A percentile compares a stretch with the other conserved stretches of the same genome.
These are phyloP conservation scores for Exophiala viscosa DNA, from an alignment of 2,329 filamentous ascomycete species.

Conservation along the genomic window DNA sequence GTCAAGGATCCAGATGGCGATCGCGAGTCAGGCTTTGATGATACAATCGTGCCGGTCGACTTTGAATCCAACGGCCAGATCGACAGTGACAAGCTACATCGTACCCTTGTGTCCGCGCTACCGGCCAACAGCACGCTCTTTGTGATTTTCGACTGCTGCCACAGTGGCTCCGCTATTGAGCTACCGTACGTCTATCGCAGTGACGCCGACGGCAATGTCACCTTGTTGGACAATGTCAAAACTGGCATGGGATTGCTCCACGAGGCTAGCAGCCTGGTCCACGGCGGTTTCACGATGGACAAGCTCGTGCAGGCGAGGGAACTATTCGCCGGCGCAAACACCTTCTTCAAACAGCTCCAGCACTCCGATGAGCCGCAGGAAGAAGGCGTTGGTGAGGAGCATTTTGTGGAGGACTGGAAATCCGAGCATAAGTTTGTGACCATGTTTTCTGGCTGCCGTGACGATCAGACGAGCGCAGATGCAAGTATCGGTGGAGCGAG, in stretches of 20 bases:
- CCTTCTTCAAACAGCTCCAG: constrained; percentile 46
- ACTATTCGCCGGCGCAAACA: constrained; percentile 51
- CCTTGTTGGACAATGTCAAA: constrained; percentile 53
- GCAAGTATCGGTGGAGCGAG: constrained; percentile 35
- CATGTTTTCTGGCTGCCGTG: constrained; percentile 49
- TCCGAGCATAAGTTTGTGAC: constrained; percentile 46
- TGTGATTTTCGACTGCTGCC: constrained; percentile 57
- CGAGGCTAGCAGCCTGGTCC: constrained; percentile 49
- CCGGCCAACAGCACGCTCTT: constrained; percentile 37
- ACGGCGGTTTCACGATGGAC: constrained; percentile 42
- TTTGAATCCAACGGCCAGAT: constrained; percentile 52
- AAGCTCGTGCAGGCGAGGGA: constrained; percentile 49
- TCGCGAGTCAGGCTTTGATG: constrained; percentile 36
- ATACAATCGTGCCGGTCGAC: constrained; percentile 53
- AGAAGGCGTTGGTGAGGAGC: constrained; percentile 41
- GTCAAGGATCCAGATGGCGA: constrained; percentile 35
- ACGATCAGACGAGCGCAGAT: constrained; percentile 50
- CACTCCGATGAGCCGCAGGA: constrained; percentile 34
- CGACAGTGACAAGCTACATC: constrained; percentile 41
- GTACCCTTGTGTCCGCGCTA: constrained; percentile 35
- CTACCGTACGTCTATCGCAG: constrained; percentile 56
- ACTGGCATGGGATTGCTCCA: constrained; percentile 48
- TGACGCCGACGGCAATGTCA: constrained; percentile 55
- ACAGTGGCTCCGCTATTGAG: constrained; percentile 57
- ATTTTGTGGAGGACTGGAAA: constrained; percentile 45